Percentiles rank a stretch among this genome's conserved stretches.
Conservation (phyloP, 192 early-diverging fungal species). For the Mortierella claussenii region DNA sequence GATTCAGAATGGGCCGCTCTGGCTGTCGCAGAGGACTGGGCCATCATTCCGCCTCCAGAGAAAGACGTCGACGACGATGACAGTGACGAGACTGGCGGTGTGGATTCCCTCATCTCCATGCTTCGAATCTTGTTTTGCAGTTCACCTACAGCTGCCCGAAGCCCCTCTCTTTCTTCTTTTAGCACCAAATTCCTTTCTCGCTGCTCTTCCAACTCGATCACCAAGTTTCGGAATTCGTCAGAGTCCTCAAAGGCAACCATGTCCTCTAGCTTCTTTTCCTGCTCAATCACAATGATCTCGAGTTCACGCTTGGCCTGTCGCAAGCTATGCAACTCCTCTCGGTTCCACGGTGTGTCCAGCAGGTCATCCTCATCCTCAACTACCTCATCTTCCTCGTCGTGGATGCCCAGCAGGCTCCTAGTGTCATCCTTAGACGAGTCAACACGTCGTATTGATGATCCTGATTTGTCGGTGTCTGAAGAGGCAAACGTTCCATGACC, state of each 20-base stretch:
- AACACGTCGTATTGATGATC: background rate
- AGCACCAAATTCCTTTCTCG: slow-evolving; percentile 32
- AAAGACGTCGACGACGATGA: background rate
- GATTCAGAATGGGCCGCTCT: too few species aligned
- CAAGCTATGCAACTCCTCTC: slow-evolving; percentile 55
- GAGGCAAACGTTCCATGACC: too few species aligned
- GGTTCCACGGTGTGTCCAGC: slow-evolving; percentile 49
- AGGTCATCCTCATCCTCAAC: slow-evolving; percentile 38
- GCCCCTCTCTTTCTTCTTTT: slow-evolving; percentile 34
- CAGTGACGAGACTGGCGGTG: background rate
- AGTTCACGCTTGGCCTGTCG: slow-evolving; percentile 60
- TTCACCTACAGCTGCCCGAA: slow-evolving; percentile 11
- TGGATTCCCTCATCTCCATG: slow-evolving; percentile 11
- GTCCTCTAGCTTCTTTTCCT: slow-evolving; percentile 58
- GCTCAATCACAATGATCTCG: slow-evolving; percentile 61
- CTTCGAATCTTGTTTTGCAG: slow-evolving; percentile 26
- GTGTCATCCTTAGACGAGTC: background rate
- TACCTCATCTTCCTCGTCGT: slow-evolving; percentile 15
- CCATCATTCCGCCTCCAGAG: background rate
- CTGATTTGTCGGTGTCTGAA: background rate
- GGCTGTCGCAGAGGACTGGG: too few species aligned
- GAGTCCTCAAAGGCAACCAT: slow-evolving; percentile 43
- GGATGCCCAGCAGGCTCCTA: background rate
- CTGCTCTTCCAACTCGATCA: slow-evolving; percentile 42
- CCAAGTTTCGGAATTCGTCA: slow-evolving; percentile 35